These are phyloP conservation scores for Tuber calosporum DNA, from an alignment of 495 filamentous ascomycete genomes.

Conservation along the genomic window DNA sequence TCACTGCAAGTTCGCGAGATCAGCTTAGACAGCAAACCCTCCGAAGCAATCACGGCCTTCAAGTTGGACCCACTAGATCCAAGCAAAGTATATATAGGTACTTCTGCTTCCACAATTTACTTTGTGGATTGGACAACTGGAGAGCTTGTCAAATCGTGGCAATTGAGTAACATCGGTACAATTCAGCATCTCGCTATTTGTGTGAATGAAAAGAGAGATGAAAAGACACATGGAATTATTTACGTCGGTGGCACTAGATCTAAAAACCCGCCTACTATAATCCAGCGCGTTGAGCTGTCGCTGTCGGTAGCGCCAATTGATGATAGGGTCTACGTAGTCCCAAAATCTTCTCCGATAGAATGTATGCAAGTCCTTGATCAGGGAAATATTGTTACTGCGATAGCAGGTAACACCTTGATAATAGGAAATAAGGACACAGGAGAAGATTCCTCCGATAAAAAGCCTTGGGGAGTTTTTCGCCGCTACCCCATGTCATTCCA, in stretches of 20 bases:
- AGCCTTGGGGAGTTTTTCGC: conserved; percentile 27
- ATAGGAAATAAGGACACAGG: conserved; percentile 26
- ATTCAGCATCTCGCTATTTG: conserved; percentile 36
- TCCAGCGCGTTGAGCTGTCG: neutral
- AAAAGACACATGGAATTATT: conserved; percentile 17
- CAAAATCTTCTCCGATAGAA: conserved; percentile 18
- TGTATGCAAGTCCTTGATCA: conserved; percentile 41
- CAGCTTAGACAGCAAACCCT: conserved; percentile 37
- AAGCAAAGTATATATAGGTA: conserved; percentile 63
- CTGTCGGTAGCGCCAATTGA: conserved; percentile 5
- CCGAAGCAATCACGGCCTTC: conserved; percentile 49
- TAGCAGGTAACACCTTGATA: conserved; percentile 25
- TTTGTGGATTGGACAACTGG: conserved; percentile 70
- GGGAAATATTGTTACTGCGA: conserved; percentile 44
- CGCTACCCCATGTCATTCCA: conserved; percentile 30
- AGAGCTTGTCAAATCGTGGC: conserved; percentile 48
- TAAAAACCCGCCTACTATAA: conserved; percentile 10
- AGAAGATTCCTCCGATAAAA: conserved; percentile 13
- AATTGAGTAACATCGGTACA: conserved; percentile 42
- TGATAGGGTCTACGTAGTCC: neutral
- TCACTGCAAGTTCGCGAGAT: conserved; percentile 69
- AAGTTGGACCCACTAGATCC: conserved; percentile 53
- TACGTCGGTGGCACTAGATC: conserved; percentile 18
- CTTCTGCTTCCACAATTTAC: conserved; percentile 57
- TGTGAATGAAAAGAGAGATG: conserved; percentile 21